Percentiles rank a stretch among this genome's conserved stretches.
Evolutionary conservation across 352 stramenopile genomes (phyloP).

Genomic region (Plasmopara viticola): DNA sequence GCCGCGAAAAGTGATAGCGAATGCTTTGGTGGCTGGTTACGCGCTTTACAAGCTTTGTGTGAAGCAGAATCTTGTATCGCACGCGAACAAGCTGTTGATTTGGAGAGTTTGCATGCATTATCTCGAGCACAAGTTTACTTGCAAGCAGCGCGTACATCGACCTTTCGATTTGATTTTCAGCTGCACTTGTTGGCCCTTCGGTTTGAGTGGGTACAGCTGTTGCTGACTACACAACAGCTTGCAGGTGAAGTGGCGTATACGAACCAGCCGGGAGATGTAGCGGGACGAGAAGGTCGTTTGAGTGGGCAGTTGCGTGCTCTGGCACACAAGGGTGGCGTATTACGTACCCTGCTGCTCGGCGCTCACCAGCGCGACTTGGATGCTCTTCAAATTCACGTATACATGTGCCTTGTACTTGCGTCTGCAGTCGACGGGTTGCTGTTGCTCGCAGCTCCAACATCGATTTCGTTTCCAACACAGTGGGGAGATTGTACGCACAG

Average conservation of each 20-base stretch:
- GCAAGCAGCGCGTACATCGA: slow-evolving; percentile 28
- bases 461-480: slow-evolving; percentile 15
- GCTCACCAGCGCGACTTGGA: slow-evolving; percentile 23
- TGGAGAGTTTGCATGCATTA: slow-evolving; percentile 29
- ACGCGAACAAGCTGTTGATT: slow-evolving; percentile 13
- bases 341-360: slow-evolving; percentile 31
- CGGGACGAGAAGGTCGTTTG: slow-evolving; percentile 21
- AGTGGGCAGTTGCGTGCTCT: slow-evolving; percentile 21
- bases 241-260: slow-evolving; percentile 36
- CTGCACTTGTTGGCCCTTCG: slow-evolving; percentile 30
- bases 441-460: slow-evolving; percentile 17
- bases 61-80: slow-evolving; percentile 29
- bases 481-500: background rate
- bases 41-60: slow-evolving; percentile 27
- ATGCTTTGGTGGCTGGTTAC: slow-evolving; percentile 43
- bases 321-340: slow-evolving; percentile 16
- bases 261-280: slow-evolving; percentile 15
- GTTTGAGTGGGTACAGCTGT: slow-evolving; percentile 34
- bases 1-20: slow-evolving; percentile 26
- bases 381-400: slow-evolving; percentile 18
- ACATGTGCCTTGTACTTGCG: slow-evolving; percentile 25
- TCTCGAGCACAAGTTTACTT: slow-evolving; percentile 24
- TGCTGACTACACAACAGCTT: slow-evolving; percentile 39
- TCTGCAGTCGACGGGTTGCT: slow-evolving; percentile 31
- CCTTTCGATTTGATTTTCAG: slow-evolving; percentile 43